These are phyloP conservation scores for Pelargonium myrrhifolium DNA, from an alignment of 441 rosid species.

Conservation along the genomic window DNA sequence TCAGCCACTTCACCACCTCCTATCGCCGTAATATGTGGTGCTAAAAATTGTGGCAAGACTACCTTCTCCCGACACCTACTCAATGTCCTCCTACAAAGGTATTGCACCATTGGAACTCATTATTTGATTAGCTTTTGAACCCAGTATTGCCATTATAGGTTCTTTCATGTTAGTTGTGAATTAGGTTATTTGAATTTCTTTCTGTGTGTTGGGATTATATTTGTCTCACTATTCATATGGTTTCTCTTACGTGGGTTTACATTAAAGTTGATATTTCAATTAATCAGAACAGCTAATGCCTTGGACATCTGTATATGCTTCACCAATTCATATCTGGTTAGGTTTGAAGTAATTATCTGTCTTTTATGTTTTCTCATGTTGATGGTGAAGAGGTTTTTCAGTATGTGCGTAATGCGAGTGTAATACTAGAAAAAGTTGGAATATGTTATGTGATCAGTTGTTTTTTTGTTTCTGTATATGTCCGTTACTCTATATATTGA, in stretches of 20 bases:
- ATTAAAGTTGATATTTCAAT: neutral
- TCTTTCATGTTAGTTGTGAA: neutral
- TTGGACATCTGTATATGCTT: neutral
- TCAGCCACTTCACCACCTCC: constrained; percentile 48
- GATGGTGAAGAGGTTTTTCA: neutral
- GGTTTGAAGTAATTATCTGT: neutral
- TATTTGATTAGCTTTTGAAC: too few species aligned
- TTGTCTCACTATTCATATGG: neutral
- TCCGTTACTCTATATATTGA: too few species aligned
- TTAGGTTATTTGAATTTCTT: neutral
- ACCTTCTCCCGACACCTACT: constrained; percentile 81
- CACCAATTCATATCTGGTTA: too few species aligned
- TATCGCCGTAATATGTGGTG: constrained; percentile 57
- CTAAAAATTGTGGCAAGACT: constrained; percentile 77
- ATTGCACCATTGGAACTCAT: neutral
- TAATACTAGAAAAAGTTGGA: too few species aligned
- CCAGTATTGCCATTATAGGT: neutral
- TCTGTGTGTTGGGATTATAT: neutral
- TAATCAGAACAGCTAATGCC: neutral
- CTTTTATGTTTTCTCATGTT: neutral
- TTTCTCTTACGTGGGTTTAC: neutral
- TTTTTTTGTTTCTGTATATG: too few species aligned
- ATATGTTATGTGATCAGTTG: too few species aligned
- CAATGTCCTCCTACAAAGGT: constrained; percentile 66
- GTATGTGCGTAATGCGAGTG: neutral